phyloP scores from a whole-genome alignment of 75 land plant species.

The Cunninghamia lanceolata region DNA sequence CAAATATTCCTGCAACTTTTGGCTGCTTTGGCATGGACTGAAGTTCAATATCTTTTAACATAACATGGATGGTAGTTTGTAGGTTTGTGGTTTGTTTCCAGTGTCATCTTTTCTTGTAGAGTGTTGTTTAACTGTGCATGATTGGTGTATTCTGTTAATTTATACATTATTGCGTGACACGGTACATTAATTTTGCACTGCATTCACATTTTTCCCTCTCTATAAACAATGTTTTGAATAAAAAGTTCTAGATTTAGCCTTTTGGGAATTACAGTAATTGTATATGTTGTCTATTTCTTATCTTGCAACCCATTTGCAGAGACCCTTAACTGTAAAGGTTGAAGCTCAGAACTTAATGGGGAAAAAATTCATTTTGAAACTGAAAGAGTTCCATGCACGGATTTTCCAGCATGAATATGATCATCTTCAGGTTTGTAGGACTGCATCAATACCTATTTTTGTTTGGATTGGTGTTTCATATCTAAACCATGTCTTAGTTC shows the following conservation, averaged over 20 bases:
- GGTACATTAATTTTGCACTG: not conserved
- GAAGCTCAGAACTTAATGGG: constrained; percentile 84
- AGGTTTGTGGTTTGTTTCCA: not conserved
- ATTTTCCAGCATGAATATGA: constrained; percentile 99
- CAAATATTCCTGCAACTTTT: not conserved
- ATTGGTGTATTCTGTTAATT: constrained; percentile 2
- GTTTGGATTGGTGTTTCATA: not conserved
- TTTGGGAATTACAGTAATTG: not conserved
- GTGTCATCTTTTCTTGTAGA: constrained; percentile 4
- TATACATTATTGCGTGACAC: not conserved
- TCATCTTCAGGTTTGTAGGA: constrained; percentile 76
- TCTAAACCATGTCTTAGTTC: not conserved
- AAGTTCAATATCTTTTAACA: not conserved
- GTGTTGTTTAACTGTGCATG: not conserved
- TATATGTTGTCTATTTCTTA: not conserved
- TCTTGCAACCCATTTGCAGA: constrained; percentile 37
- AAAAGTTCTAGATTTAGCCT: not conserved
- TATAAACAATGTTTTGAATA: not conserved
- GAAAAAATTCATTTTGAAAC: constrained; percentile 55
- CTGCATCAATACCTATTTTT: not conserved
- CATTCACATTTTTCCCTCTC: not conserved
- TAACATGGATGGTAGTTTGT: not conserved
- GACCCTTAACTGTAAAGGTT: constrained; percentile 77
- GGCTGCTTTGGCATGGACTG: not conserved
- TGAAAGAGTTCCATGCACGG: constrained; percentile 82